Conservation (phyloP, 441 rosid species). For the Croton laevigatus region DNA sequence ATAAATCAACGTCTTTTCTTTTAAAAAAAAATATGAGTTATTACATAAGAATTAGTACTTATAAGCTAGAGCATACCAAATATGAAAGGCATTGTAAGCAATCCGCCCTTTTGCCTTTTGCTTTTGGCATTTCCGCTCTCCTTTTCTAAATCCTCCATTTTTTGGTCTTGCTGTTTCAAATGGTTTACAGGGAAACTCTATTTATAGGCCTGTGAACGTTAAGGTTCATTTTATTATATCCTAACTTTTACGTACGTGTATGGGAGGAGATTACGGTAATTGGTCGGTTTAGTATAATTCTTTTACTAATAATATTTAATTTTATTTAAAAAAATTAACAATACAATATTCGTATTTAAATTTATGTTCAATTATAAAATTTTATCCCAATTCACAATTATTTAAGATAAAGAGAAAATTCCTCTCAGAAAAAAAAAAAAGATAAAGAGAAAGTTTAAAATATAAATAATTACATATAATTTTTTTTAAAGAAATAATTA, state of each 20-base stretch:
- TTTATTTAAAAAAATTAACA: too few species aligned
- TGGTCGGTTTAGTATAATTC: too few species aligned
- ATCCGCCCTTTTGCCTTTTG: slow-evolving; percentile 64
- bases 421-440: too few species aligned
- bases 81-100: slow-evolving; percentile 90
- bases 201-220: slow-evolving; percentile 16
- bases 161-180: slow-evolving; percentile 11
- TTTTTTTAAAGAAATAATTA: too few species aligned
- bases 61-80: slow-evolving; percentile 43
- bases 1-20: background rate
- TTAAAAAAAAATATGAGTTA: background rate
- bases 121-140: slow-evolving; percentile 25
- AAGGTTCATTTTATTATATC: background rate
- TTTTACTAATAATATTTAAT: too few species aligned
- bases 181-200: slow-evolving; percentile 3
- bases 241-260: background rate
- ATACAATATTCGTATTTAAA: too few species aligned
- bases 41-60: background rate
- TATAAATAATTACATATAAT: too few species aligned
- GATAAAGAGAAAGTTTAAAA: too few species aligned
- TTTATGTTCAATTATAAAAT: too few species aligned
- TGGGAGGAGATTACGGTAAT: background rate
- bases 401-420: too few species aligned
- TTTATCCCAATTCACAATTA: too few species aligned
- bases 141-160: slow-evolving; percentile 35